Base-by-base conservation (phyloP, 441 rosid species). In the Sinapis alba region DNA sequence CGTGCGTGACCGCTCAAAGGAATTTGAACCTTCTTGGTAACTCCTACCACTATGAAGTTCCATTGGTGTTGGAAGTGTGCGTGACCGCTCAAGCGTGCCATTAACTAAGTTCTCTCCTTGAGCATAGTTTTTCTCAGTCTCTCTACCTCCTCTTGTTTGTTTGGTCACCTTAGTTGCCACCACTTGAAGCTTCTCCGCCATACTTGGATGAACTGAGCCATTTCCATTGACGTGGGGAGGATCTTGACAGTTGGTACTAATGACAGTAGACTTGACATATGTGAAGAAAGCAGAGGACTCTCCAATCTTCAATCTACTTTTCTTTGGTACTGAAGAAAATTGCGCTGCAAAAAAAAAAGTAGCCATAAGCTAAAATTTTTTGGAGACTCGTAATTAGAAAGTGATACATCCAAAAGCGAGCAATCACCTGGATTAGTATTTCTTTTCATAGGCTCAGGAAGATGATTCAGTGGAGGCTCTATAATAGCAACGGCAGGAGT, bases 241-340 rank as follows among this genome's bases (percentile, higher is more conserved):
- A 57, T 78, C 85, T 58, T 75, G 77, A 75, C 83, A 38, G 71
- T 45, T 82, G 57, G 65, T 84, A 77, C 81, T 83, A 5, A 69
- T 75, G 43, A 85, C 79, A 77, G 74, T 77, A 34, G 97, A 85
- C 78, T 91, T 95, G 45, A 90, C 96, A 9, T 93, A 95, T 50
- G 96, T 90, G 65, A 93, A 91, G 84, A 95, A 95, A 70, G 99
- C 99, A n/a, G 99, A 95, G 2, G 99, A 95, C 81, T 85, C 94
- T 6, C 97, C 99, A 64, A 91, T 83, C 87, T 83, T 95, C 76
- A 95, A 75, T 76, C 88, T 86, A 78, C 92, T 88, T 80, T 89
- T 92, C 87, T 84, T 92, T 50, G 99, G 99, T 41, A 80, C 90
- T 68, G 86, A 81, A 67, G 82, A 80, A 79, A 85, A 81, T 84